Base-by-base conservation (phyloP, 495 filamentous ascomycete genomes). In the Diplogelasinospora grovesii region DNA sequence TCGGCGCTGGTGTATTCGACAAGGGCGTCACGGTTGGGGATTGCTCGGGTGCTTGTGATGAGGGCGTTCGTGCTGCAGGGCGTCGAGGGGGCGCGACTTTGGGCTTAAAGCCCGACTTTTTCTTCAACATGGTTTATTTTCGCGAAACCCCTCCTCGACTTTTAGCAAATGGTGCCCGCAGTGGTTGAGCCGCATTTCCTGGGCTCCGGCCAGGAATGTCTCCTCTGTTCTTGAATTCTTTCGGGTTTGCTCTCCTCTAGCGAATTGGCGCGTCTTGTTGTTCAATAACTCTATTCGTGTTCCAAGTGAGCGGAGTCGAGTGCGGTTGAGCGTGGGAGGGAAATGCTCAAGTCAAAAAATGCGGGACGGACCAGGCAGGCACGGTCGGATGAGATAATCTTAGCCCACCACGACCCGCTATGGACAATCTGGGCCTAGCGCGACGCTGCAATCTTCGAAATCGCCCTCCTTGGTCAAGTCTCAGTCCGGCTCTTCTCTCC, bases 91-190 rank as follows among this genome's bases (percentile, higher is more conserved):
- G 37, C 19, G 42, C 29, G 29, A 45, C 53, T 47, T 68, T 67
- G 10, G 65, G 66, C 56, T 66, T 68, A 48, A 70, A 66, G 55
- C 53, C 61, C 38, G 58, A 48, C 36, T 66, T 69, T 43, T 65
- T 68, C 40, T 66, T 70, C 43, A 71, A 39, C 64, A 73, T 67
- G 35, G 53, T 45, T n/a, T n/a, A n/a, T n/a, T n/a, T n/a, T n/a
- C n/a, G n/a, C n/a, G n/a, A n/a, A n/a, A n/a, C n/a, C n/a, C n/a
- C n/a, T n/a, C n/a, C n/a, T n/a, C n/a, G 63, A 60, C 53, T 61
- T 51, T 63, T 35, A 16, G 3, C 14, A 15, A 38, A 16, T 27
- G 13, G 15, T 22, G 19, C 19, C 15, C 16, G 41, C 24, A 20
- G 18, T n/a, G n/a, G n/a, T 31, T 20, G 32, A 21, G 3, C 18